Base-by-base conservation (phyloP, 768 basidiomycete species). In the Guyanaporus albipodus region DNA sequence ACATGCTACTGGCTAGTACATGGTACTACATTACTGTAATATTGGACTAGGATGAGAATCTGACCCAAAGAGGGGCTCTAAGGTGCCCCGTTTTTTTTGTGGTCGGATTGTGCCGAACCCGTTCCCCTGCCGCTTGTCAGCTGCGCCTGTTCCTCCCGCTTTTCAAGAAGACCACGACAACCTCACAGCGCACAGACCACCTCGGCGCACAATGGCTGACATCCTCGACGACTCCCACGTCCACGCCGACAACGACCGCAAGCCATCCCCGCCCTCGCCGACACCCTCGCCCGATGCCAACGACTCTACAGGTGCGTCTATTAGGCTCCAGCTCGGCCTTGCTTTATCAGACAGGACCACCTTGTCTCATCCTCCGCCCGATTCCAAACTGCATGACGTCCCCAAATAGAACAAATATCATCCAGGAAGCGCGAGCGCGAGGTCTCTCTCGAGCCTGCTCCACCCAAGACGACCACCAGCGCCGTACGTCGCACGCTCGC, bases 341-440 rank as follows among this genome's bases (percentile, higher is more conserved):
- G 45, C 56, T 62, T 60, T 58, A 62, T 57, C 63, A 52, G 37
- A 42, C 51, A 49, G 57, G 56, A 23, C 52, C 28, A 36, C 48
- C 50, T 55, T 60, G 44, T 53, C 57, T 59, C 44, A 61, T 52
- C 55, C 38, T 56, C 3, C 46, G 40, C 48, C 50, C 50, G 58
- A 59, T 66, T 57, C 43, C 31, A 56, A 50, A 50, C 45, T 17
- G 36, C 42, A 43, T 23, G 45, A 33, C 31, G 28, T 17, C 22
- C 44, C 43, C 50, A 44, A 44, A 46, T 58, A 69, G 70, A 71
- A 42, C 63, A 73, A 55, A 79, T 72, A 51, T 63, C 71, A 37
- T 80, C 85, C 19, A 76, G 77, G 63, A 91, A 91, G 66, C 76
- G 87, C 53, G 86, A 87, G 64, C 73, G 87, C 28, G 87, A 89